Conservation (phyloP, 352 stramenopile genomes). For the Globisporangium spiculum region DNA sequence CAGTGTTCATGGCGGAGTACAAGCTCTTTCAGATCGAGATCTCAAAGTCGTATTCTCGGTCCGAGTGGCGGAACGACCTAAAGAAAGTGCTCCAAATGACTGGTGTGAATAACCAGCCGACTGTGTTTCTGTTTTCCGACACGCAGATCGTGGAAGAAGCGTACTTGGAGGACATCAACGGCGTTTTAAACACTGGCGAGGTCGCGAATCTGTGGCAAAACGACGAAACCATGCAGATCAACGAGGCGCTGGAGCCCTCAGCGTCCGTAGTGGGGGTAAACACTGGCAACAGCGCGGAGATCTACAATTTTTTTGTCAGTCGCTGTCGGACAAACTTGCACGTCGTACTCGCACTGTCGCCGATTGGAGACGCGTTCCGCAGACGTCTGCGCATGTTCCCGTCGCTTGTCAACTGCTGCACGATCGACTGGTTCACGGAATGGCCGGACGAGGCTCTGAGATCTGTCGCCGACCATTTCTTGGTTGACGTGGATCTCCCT, state of each 20-base stretch:
- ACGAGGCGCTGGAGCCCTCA: slow-evolving; percentile 65
- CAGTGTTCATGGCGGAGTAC: slow-evolving; percentile 94
- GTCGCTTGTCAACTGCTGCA: slow-evolving; percentile 96
- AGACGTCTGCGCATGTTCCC: slow-evolving; percentile 94
- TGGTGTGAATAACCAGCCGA: slow-evolving; percentile 80
- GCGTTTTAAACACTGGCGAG: slow-evolving; percentile 92
- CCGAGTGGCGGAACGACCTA: slow-evolving; percentile 92
- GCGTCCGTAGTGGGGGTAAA: slow-evolving; percentile 65
- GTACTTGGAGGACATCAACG: slow-evolving; percentile 94
- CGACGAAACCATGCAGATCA: slow-evolving; percentile 86
- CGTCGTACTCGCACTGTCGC: slow-evolving; percentile 91
- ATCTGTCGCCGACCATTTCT: slow-evolving; percentile 91
- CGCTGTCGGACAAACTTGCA: slow-evolving; percentile 92
- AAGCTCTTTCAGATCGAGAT: slow-evolving; percentile 96
- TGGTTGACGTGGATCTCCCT: slow-evolving; percentile 87
- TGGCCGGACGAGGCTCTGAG: slow-evolving; percentile 93
- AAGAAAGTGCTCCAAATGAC: slow-evolving; percentile 86
- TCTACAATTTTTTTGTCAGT: slow-evolving; percentile 91
- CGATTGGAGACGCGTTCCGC: slow-evolving; percentile 93
- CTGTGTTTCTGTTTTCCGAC: slow-evolving; percentile 92
- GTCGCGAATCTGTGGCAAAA: slow-evolving; percentile 91
- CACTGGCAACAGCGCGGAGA: slow-evolving; percentile 65
- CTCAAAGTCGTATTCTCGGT: slow-evolving; percentile 91
- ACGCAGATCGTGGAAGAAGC: slow-evolving; percentile 92
- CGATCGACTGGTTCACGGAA: slow-evolving; percentile 96